phyloP scores from a whole-genome alignment of 225 moss, liverwort and hornwort species.

The Thuidium tamariscinum region DNA sequence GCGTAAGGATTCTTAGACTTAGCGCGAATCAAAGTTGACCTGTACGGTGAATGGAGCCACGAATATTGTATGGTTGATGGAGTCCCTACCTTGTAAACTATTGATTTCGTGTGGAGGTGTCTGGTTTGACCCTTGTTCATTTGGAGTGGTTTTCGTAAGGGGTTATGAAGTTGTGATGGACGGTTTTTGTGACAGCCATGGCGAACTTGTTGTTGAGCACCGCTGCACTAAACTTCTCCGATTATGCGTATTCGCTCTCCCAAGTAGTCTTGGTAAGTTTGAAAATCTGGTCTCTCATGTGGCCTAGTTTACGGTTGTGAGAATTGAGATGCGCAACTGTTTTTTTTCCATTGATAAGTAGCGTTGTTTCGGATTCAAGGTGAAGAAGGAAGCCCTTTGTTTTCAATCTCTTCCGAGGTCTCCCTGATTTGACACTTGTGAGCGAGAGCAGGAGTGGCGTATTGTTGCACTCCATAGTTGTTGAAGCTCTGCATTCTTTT shows the following conservation, averaged over 20 bases:
- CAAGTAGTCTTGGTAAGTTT: constrained; percentile 42
- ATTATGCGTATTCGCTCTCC: constrained; percentile 10
- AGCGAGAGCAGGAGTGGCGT: neutral
- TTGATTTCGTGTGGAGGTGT: neutral
- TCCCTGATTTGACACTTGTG: neutral
- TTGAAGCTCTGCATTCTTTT: neutral
- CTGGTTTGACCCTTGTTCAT: neutral
- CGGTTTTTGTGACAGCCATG: constrained; percentile 35
- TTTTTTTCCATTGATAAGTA: neutral
- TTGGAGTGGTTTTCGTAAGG: neutral
- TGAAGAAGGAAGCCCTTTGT: neutral
- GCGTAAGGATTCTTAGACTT: too few relatives aligned
- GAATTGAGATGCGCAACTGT: neutral
- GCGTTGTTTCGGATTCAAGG: too few relatives aligned
- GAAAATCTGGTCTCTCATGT: neutral
- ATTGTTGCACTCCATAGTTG: neutral
- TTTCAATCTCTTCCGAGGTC: neutral
- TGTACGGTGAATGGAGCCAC: neutral
- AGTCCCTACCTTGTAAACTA: neutral
- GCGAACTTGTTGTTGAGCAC: constrained; percentile 37
- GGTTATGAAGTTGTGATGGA: neutral
- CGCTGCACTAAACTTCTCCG: constrained; percentile 1
- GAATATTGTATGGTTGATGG: neutral
- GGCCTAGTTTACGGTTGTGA: neutral
- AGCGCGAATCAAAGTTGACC: neutral